These are phyloP conservation scores for Lycium barbarum DNA, from an alignment of 257 asterid species.

Conservation along the genomic window DNA sequence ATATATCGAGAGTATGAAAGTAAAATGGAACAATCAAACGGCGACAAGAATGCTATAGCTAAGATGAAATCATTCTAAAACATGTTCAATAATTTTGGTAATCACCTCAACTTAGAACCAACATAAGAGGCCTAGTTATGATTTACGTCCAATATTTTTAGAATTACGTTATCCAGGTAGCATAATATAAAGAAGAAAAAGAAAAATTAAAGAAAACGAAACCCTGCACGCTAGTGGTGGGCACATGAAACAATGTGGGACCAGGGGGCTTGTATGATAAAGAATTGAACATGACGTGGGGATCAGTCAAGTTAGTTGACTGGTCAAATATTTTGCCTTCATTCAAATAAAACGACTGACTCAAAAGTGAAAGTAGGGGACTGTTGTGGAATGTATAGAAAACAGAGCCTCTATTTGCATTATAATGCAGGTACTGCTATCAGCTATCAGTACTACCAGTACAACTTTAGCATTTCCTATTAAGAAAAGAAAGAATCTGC, in stretches of 20 bases:
- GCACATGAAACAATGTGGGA: constrained; percentile 28
- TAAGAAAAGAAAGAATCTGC: constrained; percentile 63
- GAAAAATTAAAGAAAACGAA: no score
- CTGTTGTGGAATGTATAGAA: constrained; percentile 8
- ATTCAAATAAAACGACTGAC: constrained; percentile 25
- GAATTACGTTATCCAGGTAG: background rate
- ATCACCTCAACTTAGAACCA: constrained; percentile 12
- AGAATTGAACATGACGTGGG: constrained; percentile 4
- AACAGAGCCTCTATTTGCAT: constrained; percentile 4
- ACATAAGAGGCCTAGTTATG: background rate
- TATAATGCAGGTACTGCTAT: background rate
- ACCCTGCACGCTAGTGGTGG: background rate
- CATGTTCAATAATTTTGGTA: background rate
- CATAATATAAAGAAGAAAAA: no score
- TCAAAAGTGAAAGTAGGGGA: background rate
- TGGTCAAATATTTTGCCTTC: constrained; percentile 22
- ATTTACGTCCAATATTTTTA: background rate
- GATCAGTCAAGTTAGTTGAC: constrained; percentile 25
- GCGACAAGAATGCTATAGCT: background rate
- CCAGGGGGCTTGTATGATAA: background rate
- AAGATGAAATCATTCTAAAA: background rate
- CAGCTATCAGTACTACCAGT: background rate
- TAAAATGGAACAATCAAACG: background rate
- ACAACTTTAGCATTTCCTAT: constrained; percentile 24
- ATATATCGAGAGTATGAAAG: background rate